Evolutionary conservation across 2,329 filamentous ascomycete genomes (phyloP), one percentile per base, ranked within the genome.

Genomic region (Claviceps arundinis): DNA sequence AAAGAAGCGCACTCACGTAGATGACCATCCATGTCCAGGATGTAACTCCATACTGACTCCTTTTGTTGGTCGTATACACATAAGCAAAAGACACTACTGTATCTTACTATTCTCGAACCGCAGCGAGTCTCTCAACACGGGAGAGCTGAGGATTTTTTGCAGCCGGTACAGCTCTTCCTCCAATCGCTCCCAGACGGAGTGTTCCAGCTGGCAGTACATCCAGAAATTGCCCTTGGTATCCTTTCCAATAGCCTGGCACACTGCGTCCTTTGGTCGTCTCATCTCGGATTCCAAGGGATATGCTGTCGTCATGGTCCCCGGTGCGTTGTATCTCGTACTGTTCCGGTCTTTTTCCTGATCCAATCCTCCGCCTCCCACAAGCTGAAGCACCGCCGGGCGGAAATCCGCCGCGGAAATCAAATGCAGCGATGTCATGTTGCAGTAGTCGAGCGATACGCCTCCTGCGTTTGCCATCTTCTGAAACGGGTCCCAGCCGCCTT

Each of bases 201-300:
- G 43, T 41, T 55, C 53, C 22, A 55, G 34, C 47, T 55, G 50
- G 24, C 53, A 52, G 30, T 46, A 52, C 50, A 55, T 55, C 53
- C 53, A 55, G 22, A 55, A 50, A 37, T 51, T 43, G 17, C 50
- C 53, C 6, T 46, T 48, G 17, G 30, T n/a, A 24, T 55, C 50
- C 40, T 37, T 52, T 19, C 53, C 53, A 14, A 55, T 44, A 30
- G 52, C 50, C 8, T 44, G 47, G 14, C 53, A 55, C n/a, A 47
- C 24, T 2, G 40, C 38, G n/a, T 48, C 37, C 13, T 22, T 50
- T 17, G 47, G 43, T 7, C 30, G 43, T 11, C 22, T 50, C 8
- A 22, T 48, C 22, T 37, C 47, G 30, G 49, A 34, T 19, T 50
- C 43, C 24, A 52, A 16, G 17, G 40, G 17, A 24, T 55, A 52